Evolutionary conservation across 352 stramenopile species (phyloP), one percentile per base, ranked within the genome.

Genomic region (Globisporangium barbulae): DNA sequence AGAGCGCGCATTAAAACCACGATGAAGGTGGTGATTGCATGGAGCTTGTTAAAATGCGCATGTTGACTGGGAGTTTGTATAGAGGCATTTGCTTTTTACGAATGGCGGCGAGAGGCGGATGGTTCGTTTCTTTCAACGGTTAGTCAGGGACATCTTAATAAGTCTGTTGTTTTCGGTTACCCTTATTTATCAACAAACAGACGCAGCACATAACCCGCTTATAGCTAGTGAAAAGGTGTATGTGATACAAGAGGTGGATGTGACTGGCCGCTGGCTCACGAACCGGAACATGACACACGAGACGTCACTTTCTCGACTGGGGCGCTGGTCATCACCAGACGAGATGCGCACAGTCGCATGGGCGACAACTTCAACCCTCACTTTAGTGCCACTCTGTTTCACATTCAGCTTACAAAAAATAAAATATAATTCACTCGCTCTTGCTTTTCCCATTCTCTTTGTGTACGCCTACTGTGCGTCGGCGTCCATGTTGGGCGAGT

Each of bases 401-500:
- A 2, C 10, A 45, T 45, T 17, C 19, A 45, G 13, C 13, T 45
- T 45, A 5, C 9, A 45, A 3, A n/a, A 45, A 45, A n/a, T n/a
- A n/a, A n/a, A n/a, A n/a, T n/a, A n/a, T n/a, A n/a, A n/a, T n/a
- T n/a, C n/a, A n/a, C n/a, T n/a, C n/a, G n/a, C n/a, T n/a, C n/a
- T n/a, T n/a, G n/a, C n/a, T n/a, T n/a, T n/a, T n/a, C n/a, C n/a
- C n/a, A n/a, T n/a, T n/a, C n/a, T n/a, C n/a, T n/a, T n/a, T n/a
- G n/a, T n/a, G n/a, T n/a, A n/a, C n/a, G n/a, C n/a, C n/a, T n/a
- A n/a, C n/a, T n/a, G n/a, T n/a, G n/a, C 80, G 66, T 98, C 93
- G 13, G 89, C 91, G 74, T 98, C 93, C 88, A 98, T 98, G 74
- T 98, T 96, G n/a, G 89, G 89, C 74, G 91, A 98, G 79, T 98